Conservation (phyloP, 2,329 filamentous ascomycete species). For the Fusarium sp. region DNA sequence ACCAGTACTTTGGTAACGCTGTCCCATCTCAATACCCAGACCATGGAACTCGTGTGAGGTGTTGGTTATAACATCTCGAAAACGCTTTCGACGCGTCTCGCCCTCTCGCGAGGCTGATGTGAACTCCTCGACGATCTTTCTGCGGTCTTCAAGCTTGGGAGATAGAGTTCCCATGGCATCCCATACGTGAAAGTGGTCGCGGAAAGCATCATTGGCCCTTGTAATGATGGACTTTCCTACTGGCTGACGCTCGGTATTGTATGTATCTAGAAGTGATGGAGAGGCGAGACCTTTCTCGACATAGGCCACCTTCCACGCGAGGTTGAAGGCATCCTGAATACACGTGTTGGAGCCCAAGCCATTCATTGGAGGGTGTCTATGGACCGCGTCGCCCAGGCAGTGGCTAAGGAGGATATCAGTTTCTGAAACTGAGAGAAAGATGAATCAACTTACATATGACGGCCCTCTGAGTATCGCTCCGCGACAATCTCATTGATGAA, state of each 20-base stretch:
- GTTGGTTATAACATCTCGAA: background rate
- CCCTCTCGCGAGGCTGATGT: background rate
- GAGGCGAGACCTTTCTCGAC: background rate
- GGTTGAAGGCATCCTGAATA: constrained; percentile 3
- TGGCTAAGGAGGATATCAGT: fast-evolving
- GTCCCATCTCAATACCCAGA: background rate
- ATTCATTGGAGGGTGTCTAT: background rate
- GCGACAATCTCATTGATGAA: background rate
- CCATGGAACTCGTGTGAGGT: background rate
- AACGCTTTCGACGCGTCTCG: background rate
- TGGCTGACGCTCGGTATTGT: background rate
- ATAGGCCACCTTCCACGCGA: background rate
- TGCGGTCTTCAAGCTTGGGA: background rate
- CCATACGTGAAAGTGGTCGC: background rate
- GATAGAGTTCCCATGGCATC: background rate
- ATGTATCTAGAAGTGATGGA: background rate
- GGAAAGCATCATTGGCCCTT: background rate
- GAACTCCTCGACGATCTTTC: background rate
- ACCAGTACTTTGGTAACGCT: background rate
- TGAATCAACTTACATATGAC: background rate
- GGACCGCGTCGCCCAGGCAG: background rate
- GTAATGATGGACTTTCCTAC: background rate
- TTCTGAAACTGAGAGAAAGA: fast-evolving
- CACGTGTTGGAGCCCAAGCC: background rate
- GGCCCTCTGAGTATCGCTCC: background rate